Conservation (phyloP, 2,329 filamentous ascomycete species). For the Xylariaceae sp. region DNA sequence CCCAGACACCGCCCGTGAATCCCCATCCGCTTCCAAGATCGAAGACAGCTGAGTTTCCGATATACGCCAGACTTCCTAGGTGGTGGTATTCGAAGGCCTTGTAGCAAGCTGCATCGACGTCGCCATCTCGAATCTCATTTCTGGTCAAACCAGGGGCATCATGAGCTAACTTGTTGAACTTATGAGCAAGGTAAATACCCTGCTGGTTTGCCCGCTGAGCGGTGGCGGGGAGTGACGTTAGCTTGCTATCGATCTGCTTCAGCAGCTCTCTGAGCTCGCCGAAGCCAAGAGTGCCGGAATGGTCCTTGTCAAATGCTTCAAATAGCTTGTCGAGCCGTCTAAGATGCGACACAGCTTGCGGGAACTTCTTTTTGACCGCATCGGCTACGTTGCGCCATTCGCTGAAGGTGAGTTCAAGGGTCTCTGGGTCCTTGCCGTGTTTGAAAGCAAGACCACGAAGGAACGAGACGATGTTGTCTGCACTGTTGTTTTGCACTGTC, state of each 20-base stretch:
- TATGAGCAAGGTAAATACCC: conserved; percentile 83
- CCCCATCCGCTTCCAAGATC: conserved; percentile 75
- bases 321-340: conserved; percentile 89
- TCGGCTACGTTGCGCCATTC: conserved; percentile 85
- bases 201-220: conserved; percentile 96
- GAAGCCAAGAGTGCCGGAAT: conserved; percentile 89
- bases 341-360: conserved; percentile 81
- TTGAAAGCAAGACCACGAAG: conserved; percentile 87
- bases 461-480: conserved; percentile 85
- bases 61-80: conserved; percentile 85
- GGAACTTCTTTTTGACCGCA: conserved; percentile 82
- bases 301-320: conserved; percentile 84
- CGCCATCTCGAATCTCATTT: conserved; percentile 82
- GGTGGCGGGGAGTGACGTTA: conserved; percentile 90
- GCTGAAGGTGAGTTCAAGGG: conserved; percentile 75
- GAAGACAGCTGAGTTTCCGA: conserved; percentile 94
- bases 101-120: conserved; percentile 87
- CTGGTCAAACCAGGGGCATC: conserved; percentile 66
- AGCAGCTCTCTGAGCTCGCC: conserved; percentile 84
- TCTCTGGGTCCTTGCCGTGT: conserved; percentile 82
- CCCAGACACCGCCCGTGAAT: conserved; percentile 77
- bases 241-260: conserved; percentile 86
- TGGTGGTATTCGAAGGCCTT: conserved; percentile 93
- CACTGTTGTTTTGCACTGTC: conserved; percentile 95
- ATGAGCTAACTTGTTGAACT: conserved; percentile 86